These are phyloP conservation scores for Neurospora terricola DNA, from an alignment of 495 filamentous ascomycete genomes.

Conservation along the genomic window DNA sequence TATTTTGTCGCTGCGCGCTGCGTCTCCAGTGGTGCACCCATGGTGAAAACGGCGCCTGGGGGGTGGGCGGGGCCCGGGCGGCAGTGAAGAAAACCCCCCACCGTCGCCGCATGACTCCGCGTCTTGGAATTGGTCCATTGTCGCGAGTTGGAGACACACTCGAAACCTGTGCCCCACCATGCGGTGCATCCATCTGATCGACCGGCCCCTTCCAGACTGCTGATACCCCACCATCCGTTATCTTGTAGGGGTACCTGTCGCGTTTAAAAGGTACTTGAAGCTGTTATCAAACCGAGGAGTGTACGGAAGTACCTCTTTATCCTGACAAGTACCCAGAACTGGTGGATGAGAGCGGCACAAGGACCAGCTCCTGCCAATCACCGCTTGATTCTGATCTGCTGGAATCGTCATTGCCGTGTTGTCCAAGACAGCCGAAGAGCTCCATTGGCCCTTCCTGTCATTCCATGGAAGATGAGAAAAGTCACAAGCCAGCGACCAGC, in stretches of 20 bases:
- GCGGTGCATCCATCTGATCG: background rate
- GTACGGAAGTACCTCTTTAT: too few relatives aligned
- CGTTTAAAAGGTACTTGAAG: background rate
- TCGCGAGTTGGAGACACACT: background rate
- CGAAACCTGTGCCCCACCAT: background rate
- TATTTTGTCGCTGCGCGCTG: background rate
- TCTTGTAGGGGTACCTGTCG: background rate
- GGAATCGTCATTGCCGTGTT: background rate
- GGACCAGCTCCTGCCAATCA: constrained; percentile 11
- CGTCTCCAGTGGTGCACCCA: background rate
- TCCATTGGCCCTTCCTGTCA: background rate
- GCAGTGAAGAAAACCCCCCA: background rate
- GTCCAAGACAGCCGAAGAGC: background rate
- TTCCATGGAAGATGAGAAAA: background rate
- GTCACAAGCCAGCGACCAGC: background rate
- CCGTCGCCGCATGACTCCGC: background rate
- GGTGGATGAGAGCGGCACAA: background rate
- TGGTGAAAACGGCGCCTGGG: background rate
- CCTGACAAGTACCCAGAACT: background rate
- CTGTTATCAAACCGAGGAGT: too few relatives aligned
- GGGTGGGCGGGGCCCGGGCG: background rate
- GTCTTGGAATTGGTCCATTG: background rate
- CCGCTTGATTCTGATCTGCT: background rate
- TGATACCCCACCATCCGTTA: background rate
- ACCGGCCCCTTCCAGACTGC: background rate